These are phyloP conservation scores for Marasmius oreades DNA, from an alignment of 1,284 basidiomycete species.

Conservation along the genomic window DNA sequence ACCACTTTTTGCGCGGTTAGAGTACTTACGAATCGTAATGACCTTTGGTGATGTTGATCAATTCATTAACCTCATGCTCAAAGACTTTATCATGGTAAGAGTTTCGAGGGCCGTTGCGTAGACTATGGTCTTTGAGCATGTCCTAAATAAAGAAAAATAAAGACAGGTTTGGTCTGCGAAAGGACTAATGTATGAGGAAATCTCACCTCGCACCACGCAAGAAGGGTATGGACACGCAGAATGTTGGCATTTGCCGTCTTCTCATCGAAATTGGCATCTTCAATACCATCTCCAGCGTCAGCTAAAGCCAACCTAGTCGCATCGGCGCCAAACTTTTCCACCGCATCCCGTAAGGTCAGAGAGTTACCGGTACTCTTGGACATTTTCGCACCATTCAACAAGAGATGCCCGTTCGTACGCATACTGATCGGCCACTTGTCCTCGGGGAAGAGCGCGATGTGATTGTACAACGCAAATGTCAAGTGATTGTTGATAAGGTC, in stretches of 20 bases:
- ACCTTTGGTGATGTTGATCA: constrained; percentile 77
- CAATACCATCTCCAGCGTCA: constrained; percentile 96
- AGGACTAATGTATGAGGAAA: background rate
- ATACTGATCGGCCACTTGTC: constrained; percentile 92
- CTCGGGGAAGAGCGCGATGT: constrained; percentile 92
- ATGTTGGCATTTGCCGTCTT: constrained; percentile 98
- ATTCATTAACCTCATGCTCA: constrained; percentile 87
- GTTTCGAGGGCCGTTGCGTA: constrained; percentile 69
- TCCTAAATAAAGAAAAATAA: constrained; percentile 46
- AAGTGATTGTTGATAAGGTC: constrained; percentile 97
- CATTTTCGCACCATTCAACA: constrained; percentile 99
- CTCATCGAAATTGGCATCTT: constrained; percentile 99
- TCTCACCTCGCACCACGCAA: constrained; percentile 88
- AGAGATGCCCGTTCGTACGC: constrained; percentile 94
- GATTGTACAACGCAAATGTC: constrained; percentile 93
- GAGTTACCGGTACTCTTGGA: constrained; percentile 94
- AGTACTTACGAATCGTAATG: constrained; percentile 77
- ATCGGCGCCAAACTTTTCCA: constrained; percentile 90
- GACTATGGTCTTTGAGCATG: constrained; percentile 62
- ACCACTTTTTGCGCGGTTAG: background rate
- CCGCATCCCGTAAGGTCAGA: constrained; percentile 73
- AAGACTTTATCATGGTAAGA: constrained; percentile 86
- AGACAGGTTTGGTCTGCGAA: background rate
- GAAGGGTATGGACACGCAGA: constrained; percentile 87
- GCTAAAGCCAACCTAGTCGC: constrained; percentile 91